These are phyloP conservation scores for Fusarium tuaranense DNA, from an alignment of 2,329 filamentous ascomycete species.

Conservation along the genomic window DNA sequence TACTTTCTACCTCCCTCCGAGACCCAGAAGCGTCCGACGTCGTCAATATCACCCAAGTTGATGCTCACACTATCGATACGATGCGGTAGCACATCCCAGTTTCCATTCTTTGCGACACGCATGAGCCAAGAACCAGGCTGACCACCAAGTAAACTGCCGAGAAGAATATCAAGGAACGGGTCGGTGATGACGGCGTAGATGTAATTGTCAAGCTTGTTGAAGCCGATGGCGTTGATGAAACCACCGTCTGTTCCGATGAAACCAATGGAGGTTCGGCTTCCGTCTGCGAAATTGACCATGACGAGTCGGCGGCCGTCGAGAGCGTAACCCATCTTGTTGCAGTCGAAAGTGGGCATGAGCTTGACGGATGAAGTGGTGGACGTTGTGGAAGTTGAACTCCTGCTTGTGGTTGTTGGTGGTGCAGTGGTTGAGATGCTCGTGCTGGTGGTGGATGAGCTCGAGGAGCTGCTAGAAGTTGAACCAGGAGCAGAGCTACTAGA, in stretches of 20 bases:
- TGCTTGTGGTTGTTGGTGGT: constrained; percentile 2
- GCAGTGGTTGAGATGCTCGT: not conserved
- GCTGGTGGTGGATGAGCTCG: not conserved
- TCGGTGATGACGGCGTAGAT: constrained; percentile 32
- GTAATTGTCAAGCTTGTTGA: constrained; percentile 37
- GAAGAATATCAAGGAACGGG: rapidly evolving
- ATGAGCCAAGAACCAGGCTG: constrained; percentile 13
- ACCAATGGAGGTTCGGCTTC: not conserved
- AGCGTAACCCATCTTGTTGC: constrained; percentile 25
- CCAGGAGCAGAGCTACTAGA: not conserved
- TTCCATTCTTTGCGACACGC: constrained; percentile 28
- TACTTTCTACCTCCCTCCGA: constrained; percentile 11
- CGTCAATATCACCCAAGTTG: constrained; percentile 32
- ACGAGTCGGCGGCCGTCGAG: constrained; percentile 13
- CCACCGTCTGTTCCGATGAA: constrained; percentile 14
- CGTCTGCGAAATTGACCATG: constrained; percentile 16
- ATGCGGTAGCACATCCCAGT: not conserved
- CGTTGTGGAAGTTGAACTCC: not conserved
- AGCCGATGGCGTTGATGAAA: constrained; percentile 30
- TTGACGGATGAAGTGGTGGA: not conserved
- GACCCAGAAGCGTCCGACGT: constrained; percentile 23
- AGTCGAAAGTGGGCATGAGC: constrained; percentile 29
- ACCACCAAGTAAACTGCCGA: not conserved
- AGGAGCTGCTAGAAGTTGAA: not conserved
- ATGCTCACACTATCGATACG: not conserved